Evolutionary conservation across 2,329 filamentous ascomycete species (phyloP).

Genomic region (Fusarium duplospermum): DNA sequence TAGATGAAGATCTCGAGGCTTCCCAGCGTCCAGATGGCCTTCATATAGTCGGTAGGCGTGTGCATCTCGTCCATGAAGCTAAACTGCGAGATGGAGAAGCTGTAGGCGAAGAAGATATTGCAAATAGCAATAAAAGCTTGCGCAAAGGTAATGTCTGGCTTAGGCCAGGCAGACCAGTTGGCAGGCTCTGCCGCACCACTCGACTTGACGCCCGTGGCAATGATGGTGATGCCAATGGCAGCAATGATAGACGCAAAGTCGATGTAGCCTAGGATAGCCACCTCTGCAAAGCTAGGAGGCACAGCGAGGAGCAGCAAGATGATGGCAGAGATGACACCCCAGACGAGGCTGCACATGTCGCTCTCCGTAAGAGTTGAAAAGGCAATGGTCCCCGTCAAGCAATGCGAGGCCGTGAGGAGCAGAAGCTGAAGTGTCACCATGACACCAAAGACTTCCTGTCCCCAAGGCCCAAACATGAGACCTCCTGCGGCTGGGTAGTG

Average conservation of each 20-base stretch:
- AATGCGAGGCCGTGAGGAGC: slow-evolving; percentile 75
- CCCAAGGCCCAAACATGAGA: slow-evolving; percentile 67
- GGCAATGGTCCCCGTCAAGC: slow-evolving; percentile 73
- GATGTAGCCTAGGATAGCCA: slow-evolving; percentile 41
- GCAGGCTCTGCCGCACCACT: slow-evolving; percentile 19
- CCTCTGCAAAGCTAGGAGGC: slow-evolving; percentile 54
- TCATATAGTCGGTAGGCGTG: slow-evolving; percentile 53
- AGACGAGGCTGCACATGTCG: slow-evolving; percentile 54
- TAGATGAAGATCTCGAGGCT: slow-evolving; percentile 71
- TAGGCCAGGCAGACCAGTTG: slow-evolving; percentile 53
- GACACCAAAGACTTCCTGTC: slow-evolving; percentile 67
- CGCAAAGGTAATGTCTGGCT: slow-evolving; percentile 55
- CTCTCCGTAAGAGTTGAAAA: slow-evolving; percentile 71
- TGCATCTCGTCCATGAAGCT: slow-evolving; percentile 61
- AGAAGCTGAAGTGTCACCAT: slow-evolving; percentile 70
- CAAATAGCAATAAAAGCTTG: slow-evolving; percentile 67
- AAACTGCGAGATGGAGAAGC: slow-evolving; percentile 59
- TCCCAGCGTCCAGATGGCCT: slow-evolving; percentile 69
- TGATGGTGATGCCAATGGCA: slow-evolving; percentile 72
- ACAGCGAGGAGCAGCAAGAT: slow-evolving; percentile 54
- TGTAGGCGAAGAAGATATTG: slow-evolving; percentile 77
- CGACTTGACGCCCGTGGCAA: slow-evolving; percentile 64
- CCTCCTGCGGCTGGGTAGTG: slow-evolving; percentile 73
- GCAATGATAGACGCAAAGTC: slow-evolving; percentile 51
- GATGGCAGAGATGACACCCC: slow-evolving; percentile 53